A percentile compares a stretch with the other conserved stretches of the same genome.
Conservation (phyloP, 139 green algal genomes). For the Tetratostichococcus sp. region DNA sequence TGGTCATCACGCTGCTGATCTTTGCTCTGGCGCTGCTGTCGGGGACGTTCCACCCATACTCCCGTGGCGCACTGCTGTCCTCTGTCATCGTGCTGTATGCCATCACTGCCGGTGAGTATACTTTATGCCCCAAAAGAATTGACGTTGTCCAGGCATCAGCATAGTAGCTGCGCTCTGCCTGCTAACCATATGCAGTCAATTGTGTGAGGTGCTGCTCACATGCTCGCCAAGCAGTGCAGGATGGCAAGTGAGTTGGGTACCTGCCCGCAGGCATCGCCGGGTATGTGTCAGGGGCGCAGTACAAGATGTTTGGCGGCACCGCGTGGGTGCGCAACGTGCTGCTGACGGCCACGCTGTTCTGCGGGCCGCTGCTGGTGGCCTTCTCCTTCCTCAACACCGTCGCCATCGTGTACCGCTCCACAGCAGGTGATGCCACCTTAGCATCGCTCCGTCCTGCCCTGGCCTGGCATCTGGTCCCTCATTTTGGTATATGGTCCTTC, state of each 20-base stretch:
- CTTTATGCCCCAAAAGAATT: no score
- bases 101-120: conserved; percentile 60
- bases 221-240: no score
- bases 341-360: conserved; percentile 70
- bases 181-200: no score
- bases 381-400: conserved; percentile 88
- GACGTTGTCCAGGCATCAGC: no score
- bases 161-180: no score
- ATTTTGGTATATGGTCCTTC: no score
- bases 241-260: no score
- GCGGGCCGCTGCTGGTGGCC: conserved; percentile 65
- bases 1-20: conserved; percentile 74
- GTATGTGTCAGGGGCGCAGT: conserved; percentile 75
- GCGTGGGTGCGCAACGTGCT: conserved; percentile 78
- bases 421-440: no score
- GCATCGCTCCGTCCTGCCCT: conserved; percentile 71
- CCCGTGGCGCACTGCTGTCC: conserved; percentile 81
- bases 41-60: conserved; percentile 93
- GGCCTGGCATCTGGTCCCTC: no score
- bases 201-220: no score
- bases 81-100: conserved; percentile 88
- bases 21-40: conserved; percentile 75
- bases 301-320: conserved; percentile 83
- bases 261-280: conserved; percentile 64
- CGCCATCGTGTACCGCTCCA: conserved; percentile 64